A percentile compares a stretch with the other conserved stretches of the same genome.
These are phyloP conservation scores for Coelastrella sp. DNA, from an alignment of 139 green algal genomes.

Conservation along the genomic window DNA sequence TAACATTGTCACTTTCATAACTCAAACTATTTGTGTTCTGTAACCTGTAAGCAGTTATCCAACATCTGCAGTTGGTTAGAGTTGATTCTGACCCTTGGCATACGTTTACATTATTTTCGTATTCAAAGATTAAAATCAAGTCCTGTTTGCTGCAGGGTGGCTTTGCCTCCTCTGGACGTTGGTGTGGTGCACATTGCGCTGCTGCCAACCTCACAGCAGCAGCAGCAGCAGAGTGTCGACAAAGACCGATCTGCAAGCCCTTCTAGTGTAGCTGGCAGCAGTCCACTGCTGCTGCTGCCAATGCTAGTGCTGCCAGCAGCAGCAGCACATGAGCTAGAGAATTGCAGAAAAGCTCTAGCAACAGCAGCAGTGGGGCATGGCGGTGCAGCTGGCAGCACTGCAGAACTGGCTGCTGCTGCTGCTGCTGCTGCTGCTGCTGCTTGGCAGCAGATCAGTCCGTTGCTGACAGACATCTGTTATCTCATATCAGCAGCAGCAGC, in stretches of 20 bases:
- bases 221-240: not conserved
- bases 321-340: not conserved
- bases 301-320: not conserved
- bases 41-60: too few species aligned
- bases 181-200: conserved; percentile 1
- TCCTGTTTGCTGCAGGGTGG: not conserved
- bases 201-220: not conserved
- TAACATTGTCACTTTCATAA: too few species aligned
- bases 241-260: not conserved
- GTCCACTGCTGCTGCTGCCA: not conserved
- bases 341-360: not conserved
- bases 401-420: not conserved
- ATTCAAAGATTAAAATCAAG: too few species aligned
- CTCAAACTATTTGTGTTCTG: too few species aligned
- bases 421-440: not conserved
- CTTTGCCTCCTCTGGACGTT: not conserved
- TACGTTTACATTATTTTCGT: too few species aligned
- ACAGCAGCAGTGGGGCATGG: not conserved
- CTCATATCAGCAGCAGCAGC: too few species aligned
- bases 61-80: too few species aligned
- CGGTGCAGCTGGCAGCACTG: not conserved
- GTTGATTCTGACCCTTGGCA: too few species aligned
- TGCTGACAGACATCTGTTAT: not conserved
- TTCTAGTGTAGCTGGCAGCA: not conserved
- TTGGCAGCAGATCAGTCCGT: not conserved